These are phyloP conservation scores for Picochlorum sp. DNA, from an alignment of 139 green algal genomes.

Conservation along the genomic window DNA sequence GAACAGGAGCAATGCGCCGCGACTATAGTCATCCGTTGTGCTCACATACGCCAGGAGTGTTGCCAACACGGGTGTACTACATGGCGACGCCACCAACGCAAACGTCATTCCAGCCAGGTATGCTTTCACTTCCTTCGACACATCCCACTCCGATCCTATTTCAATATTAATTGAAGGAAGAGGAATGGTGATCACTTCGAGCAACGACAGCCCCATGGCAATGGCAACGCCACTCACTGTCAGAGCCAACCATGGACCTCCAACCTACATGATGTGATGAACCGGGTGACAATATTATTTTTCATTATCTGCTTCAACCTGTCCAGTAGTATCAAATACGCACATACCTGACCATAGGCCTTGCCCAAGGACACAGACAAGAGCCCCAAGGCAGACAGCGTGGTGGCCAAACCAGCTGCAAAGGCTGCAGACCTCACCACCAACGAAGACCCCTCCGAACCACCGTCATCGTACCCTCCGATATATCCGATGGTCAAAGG, in stretches of 20 bases:
- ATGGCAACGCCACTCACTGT: constrained; percentile 66
- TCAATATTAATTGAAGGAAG: constrained; percentile 11
- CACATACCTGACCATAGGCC: constrained; percentile 66
- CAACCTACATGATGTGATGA: not conserved
- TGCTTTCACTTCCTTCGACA: constrained; percentile 50
- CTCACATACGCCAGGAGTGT: constrained; percentile 88
- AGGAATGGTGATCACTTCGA: constrained; percentile 67
- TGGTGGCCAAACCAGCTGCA: constrained; percentile 75
- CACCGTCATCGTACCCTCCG: constrained; percentile 48
- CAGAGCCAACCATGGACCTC: constrained; percentile 25
- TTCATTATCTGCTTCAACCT: no score
- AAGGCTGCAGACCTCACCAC: constrained; percentile 52
- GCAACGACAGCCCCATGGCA: constrained; percentile 88
- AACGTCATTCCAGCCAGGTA: constrained; percentile 88
- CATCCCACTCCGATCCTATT: not conserved
- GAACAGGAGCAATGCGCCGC: constrained; percentile 62
- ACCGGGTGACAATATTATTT: no score
- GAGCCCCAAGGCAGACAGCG: constrained; percentile 74
- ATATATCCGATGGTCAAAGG: constrained; percentile 90
- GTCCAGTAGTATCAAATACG: constrained; percentile 23
- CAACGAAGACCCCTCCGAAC: constrained; percentile 1
- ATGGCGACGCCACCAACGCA: constrained; percentile 90
- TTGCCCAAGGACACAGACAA: constrained; percentile 53
- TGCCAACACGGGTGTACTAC: constrained; percentile 90
- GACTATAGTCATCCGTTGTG: constrained; percentile 42